Evolutionary conservation across 495 filamentous ascomycete genomes (phyloP).

Genomic region (Penicillium coffeae): DNA sequence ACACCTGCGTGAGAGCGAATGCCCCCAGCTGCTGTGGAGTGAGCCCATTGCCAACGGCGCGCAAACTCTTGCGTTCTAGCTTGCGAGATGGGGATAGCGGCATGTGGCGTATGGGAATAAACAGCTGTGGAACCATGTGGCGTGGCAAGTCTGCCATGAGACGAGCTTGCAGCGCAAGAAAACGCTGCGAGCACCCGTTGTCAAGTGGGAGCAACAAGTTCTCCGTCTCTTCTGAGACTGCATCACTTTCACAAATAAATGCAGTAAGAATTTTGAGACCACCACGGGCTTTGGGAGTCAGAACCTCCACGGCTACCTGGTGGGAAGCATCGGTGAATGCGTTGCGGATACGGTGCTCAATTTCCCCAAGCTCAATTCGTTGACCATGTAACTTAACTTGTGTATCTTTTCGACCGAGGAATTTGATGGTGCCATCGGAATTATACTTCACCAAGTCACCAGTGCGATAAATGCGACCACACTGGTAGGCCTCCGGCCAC

Average conservation of each 20-base stretch:
- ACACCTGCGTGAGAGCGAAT: not conserved
- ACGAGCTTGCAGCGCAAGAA: not conserved
- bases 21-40: not conserved
- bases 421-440: slow-evolving; percentile 5
- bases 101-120: not conserved
- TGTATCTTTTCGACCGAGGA: slow-evolving; percentile 11
- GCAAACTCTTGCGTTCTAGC: not conserved
- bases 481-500: not conserved
- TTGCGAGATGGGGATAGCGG: not conserved
- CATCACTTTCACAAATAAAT: not conserved
- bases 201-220: not conserved
- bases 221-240: not conserved
- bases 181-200: not conserved
- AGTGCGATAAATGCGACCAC: slow-evolving; percentile 31
- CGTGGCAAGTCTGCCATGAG: not conserved
- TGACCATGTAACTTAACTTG: slow-evolving; percentile 27
- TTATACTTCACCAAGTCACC: slow-evolving; percentile 7
- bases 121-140: not conserved
- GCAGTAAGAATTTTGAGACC: not conserved
- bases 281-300: not conserved
- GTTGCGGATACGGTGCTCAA: slow-evolving; percentile 12
- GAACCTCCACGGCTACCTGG: not conserved
- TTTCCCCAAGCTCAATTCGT: slow-evolving; percentile 35
- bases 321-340: not conserved
- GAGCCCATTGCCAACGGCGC: not conserved